Percentiles rank a stretch among this genome's conserved stretches.
Evolutionary conservation across 331 rosid species (phyloP).

Genomic region (Malus hybrid): DNA sequence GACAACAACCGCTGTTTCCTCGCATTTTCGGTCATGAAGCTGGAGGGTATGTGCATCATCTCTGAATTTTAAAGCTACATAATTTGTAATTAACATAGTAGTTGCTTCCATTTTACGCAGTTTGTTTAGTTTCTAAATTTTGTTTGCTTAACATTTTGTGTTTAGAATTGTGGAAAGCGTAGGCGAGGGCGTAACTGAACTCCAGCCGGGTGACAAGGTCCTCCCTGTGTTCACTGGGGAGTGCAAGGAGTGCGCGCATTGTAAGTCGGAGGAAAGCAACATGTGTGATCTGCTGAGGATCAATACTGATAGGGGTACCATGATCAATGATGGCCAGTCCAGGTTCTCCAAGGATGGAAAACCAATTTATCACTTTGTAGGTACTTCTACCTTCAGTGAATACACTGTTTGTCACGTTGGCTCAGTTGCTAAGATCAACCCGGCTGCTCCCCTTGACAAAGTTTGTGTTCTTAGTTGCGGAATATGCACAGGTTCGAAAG

Average conservation of each 20-base stretch:
- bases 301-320: slow-evolving; percentile 29
- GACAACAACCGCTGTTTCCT: slow-evolving; percentile 24
- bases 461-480: slow-evolving; percentile 42
- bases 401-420: slow-evolving; percentile 37
- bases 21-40: slow-evolving; percentile 34
- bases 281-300: slow-evolving; percentile 32
- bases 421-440: slow-evolving; percentile 34
- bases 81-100: neutral
- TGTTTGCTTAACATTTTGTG: neutral
- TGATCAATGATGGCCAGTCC: slow-evolving; percentile 24
- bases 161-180: slow-evolving; percentile 33
- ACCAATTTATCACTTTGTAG: slow-evolving; percentile 30
- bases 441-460: slow-evolving; percentile 32
- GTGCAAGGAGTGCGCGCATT: slow-evolving; percentile 30
- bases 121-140: neutral
- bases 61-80: neutral
- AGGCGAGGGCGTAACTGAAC: slow-evolving; percentile 33
- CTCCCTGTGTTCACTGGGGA: slow-evolving; percentile 40
- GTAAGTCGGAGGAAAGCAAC: slow-evolving; percentile 38
- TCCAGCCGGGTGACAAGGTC: slow-evolving; percentile 24
- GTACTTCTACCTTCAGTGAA: slow-evolving; percentile 34
- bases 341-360: slow-evolving; percentile 29
- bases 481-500: slow-evolving; percentile 21
- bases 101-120: neutral
- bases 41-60: slow-evolving; percentile 17